Evolutionary conservation across 441 rosid species (phyloP), one percentile per base, ranked within the genome.

Genomic region (Brassica balearica): DNA sequence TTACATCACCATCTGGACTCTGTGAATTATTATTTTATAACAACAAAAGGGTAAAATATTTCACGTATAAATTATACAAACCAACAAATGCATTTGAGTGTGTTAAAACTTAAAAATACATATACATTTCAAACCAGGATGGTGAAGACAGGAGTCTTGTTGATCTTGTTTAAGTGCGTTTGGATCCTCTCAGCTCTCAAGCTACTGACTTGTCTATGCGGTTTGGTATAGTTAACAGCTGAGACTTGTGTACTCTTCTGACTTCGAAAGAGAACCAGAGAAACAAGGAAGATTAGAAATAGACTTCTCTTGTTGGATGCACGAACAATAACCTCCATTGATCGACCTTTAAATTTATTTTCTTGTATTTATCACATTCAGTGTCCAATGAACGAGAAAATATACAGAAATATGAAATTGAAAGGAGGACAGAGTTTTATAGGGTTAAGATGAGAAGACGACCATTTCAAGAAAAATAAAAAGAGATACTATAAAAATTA

Each of bases 161-260:
- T 90, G 60, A 90, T 86, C 76, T 81, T 87, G 75, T 85, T 73
- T 82, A 90, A 73, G 74, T 88, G 94, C 77, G 68, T 87, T 27
- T 83, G 91, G 43, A 95, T 95, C 80, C 99, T 89, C 64, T 80
- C 83, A 72, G 92, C 86, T 76, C 99, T 93, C 83, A 92, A 75
- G 77, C 88, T 81, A 69, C 96, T 90, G 3, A 93, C 93, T 85
- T 85, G 84, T 76, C 85, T 91, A 12, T 76, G 80, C 27, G 71
- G 59, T 32, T 74, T 86, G 0, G 89, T 85, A 85, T 83, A 75
- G 76, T 92, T 87, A 67, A 85, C 76, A 48, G 80, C 76, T 6
- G 84, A 90, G 75, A 77, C 87, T 60, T 51, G 8, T 5, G 6
- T 56, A n/a, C 72, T 66, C 19, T 66, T 53, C 27, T 78, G 70